These are phyloP conservation scores for Chaetomiaceae sp. DNA, from an alignment of 2,329 filamentous ascomycete species.

Conservation along the genomic window DNA sequence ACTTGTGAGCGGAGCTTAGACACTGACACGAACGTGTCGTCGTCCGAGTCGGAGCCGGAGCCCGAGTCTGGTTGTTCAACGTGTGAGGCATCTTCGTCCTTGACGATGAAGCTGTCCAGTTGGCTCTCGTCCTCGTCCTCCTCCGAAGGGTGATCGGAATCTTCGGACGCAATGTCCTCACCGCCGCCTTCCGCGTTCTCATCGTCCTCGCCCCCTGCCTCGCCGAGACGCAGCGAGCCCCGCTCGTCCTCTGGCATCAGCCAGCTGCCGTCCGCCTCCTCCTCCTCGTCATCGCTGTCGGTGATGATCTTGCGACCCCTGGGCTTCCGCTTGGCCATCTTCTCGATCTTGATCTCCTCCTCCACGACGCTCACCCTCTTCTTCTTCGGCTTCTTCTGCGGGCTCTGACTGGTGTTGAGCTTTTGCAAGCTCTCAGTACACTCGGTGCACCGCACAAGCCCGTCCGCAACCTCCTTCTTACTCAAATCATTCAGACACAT, in stretches of 20 bases:
- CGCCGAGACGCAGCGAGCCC: constrained; percentile 58
- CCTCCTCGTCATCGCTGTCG: constrained; percentile 64
- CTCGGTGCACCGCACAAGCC: constrained; percentile 54
- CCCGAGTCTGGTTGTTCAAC: constrained; percentile 24
- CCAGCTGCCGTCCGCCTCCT: constrained; percentile 71
- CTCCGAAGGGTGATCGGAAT: constrained; percentile 57
- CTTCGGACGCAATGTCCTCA: constrained; percentile 69
- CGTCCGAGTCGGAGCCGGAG: constrained; percentile 27
- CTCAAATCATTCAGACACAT: constrained; percentile 71
- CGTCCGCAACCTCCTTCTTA: constrained; percentile 46
- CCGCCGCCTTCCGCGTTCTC: constrained; percentile 85
- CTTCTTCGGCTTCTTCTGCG: constrained; percentile 35
- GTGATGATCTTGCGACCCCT: constrained; percentile 54
- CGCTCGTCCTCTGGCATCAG: constrained; percentile 67
- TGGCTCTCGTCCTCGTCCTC: constrained; percentile 52
- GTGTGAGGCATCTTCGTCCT: constrained; percentile 42
- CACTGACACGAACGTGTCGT: constrained; percentile 37
- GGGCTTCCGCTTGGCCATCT: constrained; percentile 32
- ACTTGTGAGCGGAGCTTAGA: constrained; percentile 34
- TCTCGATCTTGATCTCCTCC: constrained; percentile 33
- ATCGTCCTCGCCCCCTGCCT: constrained; percentile 78
- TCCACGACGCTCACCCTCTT: constrained; percentile 32
- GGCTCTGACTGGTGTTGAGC: constrained; percentile 48
- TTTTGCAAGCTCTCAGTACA: constrained; percentile 72
- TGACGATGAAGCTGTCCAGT: constrained; percentile 51